phyloP scores from a whole-genome alignment of 2,329 filamentous ascomycete species.

The Cordyceps cicadae region DNA sequence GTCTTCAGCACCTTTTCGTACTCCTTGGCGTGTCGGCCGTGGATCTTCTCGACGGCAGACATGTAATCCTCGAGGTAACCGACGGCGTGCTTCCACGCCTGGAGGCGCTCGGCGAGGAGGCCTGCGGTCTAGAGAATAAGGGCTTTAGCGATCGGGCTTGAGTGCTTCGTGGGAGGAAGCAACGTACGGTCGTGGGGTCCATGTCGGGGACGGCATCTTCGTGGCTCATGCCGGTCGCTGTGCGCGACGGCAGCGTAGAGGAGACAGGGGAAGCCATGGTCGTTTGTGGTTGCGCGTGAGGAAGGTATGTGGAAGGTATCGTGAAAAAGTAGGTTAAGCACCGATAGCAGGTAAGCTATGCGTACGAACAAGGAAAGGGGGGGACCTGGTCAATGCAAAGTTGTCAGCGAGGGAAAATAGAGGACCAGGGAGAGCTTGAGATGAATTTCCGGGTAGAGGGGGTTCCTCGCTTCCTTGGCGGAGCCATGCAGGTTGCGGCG shows the following conservation, averaged over 20 bases:
- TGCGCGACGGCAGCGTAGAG: slow-evolving; percentile 35
- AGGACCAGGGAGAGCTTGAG: neutral
- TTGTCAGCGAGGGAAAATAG: neutral
- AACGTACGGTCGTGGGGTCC: slow-evolving; percentile 49
- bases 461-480: neutral
- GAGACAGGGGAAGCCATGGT: slow-evolving; percentile 11
- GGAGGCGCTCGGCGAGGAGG: slow-evolving; percentile 76
- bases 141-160: neutral
- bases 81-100: slow-evolving; percentile 93
- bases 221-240: slow-evolving; percentile 38
- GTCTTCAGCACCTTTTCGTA: slow-evolving; percentile 94
- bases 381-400: neutral
- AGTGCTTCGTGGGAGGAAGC: neutral
- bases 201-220: slow-evolving; percentile 53
- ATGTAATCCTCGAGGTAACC: slow-evolving; percentile 89
- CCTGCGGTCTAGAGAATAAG: slow-evolving; percentile 53
- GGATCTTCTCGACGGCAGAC: slow-evolving; percentile 72
- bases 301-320: neutral
- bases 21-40: slow-evolving; percentile 81
- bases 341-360: neutral
- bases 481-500: neutral
- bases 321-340: neutral
- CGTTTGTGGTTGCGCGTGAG: neutral
- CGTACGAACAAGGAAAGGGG: neutral
- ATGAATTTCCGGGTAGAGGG: neutral